Evolutionary conservation across 352 stramenopile species (phyloP).

Genomic region (Phytopythium helicoides): DNA sequence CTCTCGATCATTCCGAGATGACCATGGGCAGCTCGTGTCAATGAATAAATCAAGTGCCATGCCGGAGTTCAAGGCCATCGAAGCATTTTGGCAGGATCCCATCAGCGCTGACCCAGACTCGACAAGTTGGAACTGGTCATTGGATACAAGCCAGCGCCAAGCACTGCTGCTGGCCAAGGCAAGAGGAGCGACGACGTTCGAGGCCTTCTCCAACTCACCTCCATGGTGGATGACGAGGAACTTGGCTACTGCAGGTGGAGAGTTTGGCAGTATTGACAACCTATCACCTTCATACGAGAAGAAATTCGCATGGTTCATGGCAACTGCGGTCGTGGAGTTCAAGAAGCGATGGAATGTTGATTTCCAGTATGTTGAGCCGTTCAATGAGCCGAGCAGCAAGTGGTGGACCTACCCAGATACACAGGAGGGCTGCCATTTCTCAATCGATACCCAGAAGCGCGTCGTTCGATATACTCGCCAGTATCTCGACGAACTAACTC

Average conservation of each 20-base stretch:
- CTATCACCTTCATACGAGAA: conserved; percentile 47
- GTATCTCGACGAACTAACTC: conserved; percentile 25
- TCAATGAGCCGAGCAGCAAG: conserved; percentile 54
- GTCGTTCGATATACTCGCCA: conserved; percentile 38
- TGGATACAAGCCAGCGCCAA: conserved; percentile 36
- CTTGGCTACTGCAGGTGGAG: conserved; percentile 40
- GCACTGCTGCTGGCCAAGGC: conserved; percentile 37
- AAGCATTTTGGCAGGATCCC: conserved; percentile 57
- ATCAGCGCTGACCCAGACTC: conserved; percentile 33
- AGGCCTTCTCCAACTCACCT: conserved; percentile 58
- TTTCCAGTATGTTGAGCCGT: conserved; percentile 56
- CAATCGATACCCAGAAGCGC: conserved; percentile 32
- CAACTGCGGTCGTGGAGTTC: conserved; percentile 34
- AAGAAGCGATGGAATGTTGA: conserved; percentile 42
- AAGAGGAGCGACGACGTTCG: conserved; percentile 36
- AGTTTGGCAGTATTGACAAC: conserved; percentile 39
- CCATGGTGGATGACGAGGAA: conserved; percentile 72
- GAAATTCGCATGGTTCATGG: conserved; percentile 44
- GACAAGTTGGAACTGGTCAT: conserved; percentile 49
- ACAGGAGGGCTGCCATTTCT: conserved; percentile 58
- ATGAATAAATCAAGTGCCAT: conserved; percentile 53
- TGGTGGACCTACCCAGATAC: conserved; percentile 45
- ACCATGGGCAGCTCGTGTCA: conserved; percentile 27
- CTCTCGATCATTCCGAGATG: conserved; percentile 30
- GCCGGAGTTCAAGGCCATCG: conserved; percentile 53